Base-by-base conservation (phyloP, 2,329 filamentous ascomycete species). In the Pseudocercospora crystallina region DNA sequence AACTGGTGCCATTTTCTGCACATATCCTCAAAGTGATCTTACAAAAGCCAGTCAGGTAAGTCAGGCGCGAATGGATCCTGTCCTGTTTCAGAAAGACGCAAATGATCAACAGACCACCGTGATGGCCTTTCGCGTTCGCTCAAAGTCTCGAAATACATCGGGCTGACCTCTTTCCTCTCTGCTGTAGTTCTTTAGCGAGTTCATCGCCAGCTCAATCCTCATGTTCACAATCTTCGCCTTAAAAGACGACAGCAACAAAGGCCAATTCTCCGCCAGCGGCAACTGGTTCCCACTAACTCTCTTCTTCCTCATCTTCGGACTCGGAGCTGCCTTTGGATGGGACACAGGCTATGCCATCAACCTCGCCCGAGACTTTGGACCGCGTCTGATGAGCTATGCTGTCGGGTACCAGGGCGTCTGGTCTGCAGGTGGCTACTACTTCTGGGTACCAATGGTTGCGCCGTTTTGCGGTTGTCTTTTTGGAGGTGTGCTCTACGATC, bases 151-250 rank as follows among this genome's bases (percentile, higher is more conserved):
- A 7, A 26, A 26, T 3, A 26, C 20, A 26, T 26, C 7, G 3
- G 7, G 20, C 20, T 26, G 20, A 26, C 20, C 20, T 26, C 7
- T 26, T 26, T 3, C 7, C 20, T 26, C 7, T 26, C 4, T 26
- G 4, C 20, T 26, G 20, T 26, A 26, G 66, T 86, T 88, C 69
- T 86, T 88, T 63, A 85, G 81, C 37, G 85, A 89, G 59, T 85
- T 87, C 54, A 71, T 89, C 43, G 82, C 84, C 30, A 83, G 79
- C 51, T 73, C 81, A 0, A 77, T 89, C 12, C 72, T 88, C 15
- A 84, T 86, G 75, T 86, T 88, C 61, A 76, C 82, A 56, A 85
- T 89, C 45, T 89, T 86, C 60, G 84, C 84, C 0, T 70, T 89
- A 36, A 82, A 81, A 43, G 81, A 83, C 50, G 74, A 76, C 54